Conservation (phyloP, 768 basidiomycete species). For the Boletus eberwhitei region DNA sequence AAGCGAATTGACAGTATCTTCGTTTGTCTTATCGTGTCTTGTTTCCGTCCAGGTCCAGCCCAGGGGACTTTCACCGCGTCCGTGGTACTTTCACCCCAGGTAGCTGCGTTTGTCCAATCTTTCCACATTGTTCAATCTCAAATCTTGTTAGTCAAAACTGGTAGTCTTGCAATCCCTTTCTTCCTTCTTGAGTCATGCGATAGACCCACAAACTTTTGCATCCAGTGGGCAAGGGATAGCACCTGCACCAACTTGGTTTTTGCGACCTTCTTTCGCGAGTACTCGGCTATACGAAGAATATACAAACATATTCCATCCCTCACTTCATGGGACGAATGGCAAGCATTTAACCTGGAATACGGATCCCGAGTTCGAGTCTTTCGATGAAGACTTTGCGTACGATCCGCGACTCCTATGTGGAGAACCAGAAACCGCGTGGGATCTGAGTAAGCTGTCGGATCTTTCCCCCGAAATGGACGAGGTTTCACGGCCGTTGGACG, state of each 20-base stretch:
- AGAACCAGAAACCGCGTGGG: slow-evolving; percentile 27
- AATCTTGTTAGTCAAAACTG: slow-evolving; percentile 61
- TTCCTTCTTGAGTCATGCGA: slow-evolving; percentile 56
- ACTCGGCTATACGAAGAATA: slow-evolving; percentile 52
- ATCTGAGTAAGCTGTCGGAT: slow-evolving; percentile 33
- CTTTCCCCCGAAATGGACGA: slow-evolving; percentile 15
- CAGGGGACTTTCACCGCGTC: slow-evolving; percentile 60
- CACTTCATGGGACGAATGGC: slow-evolving; percentile 3
- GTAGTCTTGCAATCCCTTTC: slow-evolving; percentile 71
- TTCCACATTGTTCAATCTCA: slow-evolving; percentile 3
- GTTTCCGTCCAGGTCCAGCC: slow-evolving; percentile 19
- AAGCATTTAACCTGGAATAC: slow-evolving; percentile 26
- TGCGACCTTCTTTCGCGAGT: slow-evolving; percentile 56
- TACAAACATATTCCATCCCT: slow-evolving; percentile 41
- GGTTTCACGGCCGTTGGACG: slow-evolving; percentile 11
- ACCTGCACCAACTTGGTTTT: slow-evolving; percentile 57
- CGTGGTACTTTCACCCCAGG: slow-evolving; percentile 61
- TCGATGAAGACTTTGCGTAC: slow-evolving; percentile 32
- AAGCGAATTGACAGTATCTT: not conserved
- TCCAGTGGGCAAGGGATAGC: slow-evolving; percentile 12
- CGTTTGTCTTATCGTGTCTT: not conserved
- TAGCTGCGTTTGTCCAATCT: slow-evolving; percentile 27
- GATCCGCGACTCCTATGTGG: slow-evolving; percentile 17
- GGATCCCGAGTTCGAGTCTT: slow-evolving; percentile 23
- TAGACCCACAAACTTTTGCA: slow-evolving; percentile 25